Base-by-base conservation (phyloP, 108 stramenopile species). In the Nitzschia putrida region DNA sequence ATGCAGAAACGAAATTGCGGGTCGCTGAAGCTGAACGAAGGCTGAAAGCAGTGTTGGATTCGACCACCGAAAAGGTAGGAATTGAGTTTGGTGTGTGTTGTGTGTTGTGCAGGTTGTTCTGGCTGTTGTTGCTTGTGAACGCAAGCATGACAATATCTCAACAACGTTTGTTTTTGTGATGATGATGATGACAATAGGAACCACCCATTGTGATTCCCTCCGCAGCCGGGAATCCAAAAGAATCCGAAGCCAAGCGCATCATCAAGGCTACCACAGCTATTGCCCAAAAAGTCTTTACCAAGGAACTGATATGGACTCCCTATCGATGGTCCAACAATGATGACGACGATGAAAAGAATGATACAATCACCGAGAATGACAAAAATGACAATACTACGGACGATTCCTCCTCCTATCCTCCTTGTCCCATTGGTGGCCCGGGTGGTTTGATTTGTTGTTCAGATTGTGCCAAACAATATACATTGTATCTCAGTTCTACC, bases 371-470 rank as follows among this genome's bases (percentile, higher is more conserved):
- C 47, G n/a, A n/a, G n/a, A 49, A 49, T 16, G 47, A 18, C 3
- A 6, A 18, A 2, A 3, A 3, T 49, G n/a, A 49, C 14, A 49
- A 34, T 34, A 34, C 1, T 34, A 34, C 29, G 29, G 29, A 34
- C 29, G 29, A 34, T 3, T 3, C 29, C 1, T 34, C 29, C 29
- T 34, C 29, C 4, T 34, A 34, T 34, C 29, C 29, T 34, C 29
- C 29, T 34, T 94, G 93, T 76, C 88, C 90, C n/a, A 75, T 47
- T 42, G 89, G 88, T n/a, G 93, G 93, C 13, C 88, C 93, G 7
- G 88, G 88, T 20, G 93, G 93, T 12, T 73, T 91, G 13, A 87
- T 91, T 67, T 94, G 93, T 64, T 94, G 93, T 58, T 47, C 84
- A 13, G 47, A 53, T 44, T 94, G 93, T 51, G 69, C 85, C 39